These are phyloP conservation scores for Mycosarcoma maydis DNA, from an alignment of 1,284 basidiomycete genomes.

Conservation along the genomic window DNA sequence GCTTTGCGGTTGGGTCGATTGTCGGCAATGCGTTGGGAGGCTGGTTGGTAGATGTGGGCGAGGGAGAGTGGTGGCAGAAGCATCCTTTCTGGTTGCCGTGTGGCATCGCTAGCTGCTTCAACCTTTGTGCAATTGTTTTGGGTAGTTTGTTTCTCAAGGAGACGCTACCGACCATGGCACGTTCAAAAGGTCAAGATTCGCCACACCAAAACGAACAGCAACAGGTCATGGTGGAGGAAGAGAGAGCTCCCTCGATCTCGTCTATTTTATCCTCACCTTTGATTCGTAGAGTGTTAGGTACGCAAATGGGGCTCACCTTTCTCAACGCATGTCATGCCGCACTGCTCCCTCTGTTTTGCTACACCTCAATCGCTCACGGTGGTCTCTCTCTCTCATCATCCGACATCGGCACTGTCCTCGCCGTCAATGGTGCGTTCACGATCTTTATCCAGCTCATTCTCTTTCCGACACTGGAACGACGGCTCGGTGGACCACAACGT, in stretches of 20 bases:
- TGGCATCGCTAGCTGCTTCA: slow-evolving; percentile 61
- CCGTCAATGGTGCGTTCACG: slow-evolving; percentile 41
- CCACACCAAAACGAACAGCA: not conserved
- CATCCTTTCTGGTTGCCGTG: slow-evolving; percentile 68
- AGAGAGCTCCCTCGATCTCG: slow-evolving; percentile 15
- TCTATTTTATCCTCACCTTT: slow-evolving; percentile 14
- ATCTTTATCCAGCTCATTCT: slow-evolving; percentile 49
- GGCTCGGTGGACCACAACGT: slow-evolving; percentile 34
- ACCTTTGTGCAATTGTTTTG: slow-evolving; percentile 58
- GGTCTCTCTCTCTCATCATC: slow-evolving; percentile 37
- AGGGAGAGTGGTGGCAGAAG: slow-evolving; percentile 38
- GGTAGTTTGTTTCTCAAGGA: slow-evolving; percentile 67
- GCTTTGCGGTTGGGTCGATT: slow-evolving; percentile 43
- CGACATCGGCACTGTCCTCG: slow-evolving; percentile 52
- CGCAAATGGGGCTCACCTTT: slow-evolving; percentile 50
- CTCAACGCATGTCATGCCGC: slow-evolving; percentile 49
- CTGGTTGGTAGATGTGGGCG: slow-evolving; percentile 54
- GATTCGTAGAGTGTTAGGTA: slow-evolving; percentile 50
- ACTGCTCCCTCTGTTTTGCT: slow-evolving; percentile 55
- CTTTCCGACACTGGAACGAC: slow-evolving; percentile 45
- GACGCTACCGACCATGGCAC: slow-evolving; percentile 47
- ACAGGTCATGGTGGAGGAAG: not conserved
- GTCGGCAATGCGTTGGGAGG: slow-evolving; percentile 60
- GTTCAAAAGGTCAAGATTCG: not conserved
- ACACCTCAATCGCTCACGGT: slow-evolving; percentile 34